A percentile compares a stretch with the other conserved stretches of the same genome.
phyloP scores from a whole-genome alignment of 2,329 filamentous ascomycete genomes.

The Alternaria longipes region DNA sequence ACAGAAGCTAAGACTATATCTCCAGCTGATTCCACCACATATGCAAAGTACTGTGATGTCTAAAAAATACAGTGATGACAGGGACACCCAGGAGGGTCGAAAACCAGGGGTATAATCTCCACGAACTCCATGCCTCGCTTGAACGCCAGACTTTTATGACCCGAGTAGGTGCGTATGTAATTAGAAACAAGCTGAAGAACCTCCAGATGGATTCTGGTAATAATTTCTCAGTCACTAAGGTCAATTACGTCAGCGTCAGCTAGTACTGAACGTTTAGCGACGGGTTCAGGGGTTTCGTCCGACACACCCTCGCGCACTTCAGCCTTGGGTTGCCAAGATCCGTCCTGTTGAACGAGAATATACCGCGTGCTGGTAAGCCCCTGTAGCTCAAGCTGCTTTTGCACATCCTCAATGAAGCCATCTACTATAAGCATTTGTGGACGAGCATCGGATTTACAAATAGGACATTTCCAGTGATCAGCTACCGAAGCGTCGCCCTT shows the following conservation, averaged over 20 bases:
- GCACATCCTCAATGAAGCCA: slow-evolving; percentile 73
- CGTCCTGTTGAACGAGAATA: slow-evolving; percentile 71
- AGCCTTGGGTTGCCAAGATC: slow-evolving; percentile 68
- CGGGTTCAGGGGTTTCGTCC: background rate
- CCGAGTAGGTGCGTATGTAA: background rate
- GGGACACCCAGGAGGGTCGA: background rate
- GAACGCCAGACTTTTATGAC: background rate
- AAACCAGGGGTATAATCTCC: slow-evolving; percentile 10
- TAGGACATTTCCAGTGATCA: slow-evolving; percentile 87
- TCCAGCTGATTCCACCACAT: background rate
- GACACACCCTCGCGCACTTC: slow-evolving; percentile 17
- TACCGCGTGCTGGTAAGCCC: slow-evolving; percentile 64
- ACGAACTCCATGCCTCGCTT: slow-evolving; percentile 5
- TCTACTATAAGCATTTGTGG: slow-evolving; percentile 77
- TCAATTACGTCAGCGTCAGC: slow-evolving; percentile 17
- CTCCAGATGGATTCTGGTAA: background rate
- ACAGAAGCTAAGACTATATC: background rate
- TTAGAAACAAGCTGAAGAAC: background rate
- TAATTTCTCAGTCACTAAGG: slow-evolving; percentile 18
- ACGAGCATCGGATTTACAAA: slow-evolving; percentile 80
- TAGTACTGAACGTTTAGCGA: background rate
- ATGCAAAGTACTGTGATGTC: background rate
- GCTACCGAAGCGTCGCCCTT: slow-evolving; percentile 52
- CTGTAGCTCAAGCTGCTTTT: slow-evolving; percentile 61
- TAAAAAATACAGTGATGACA: background rate